These are phyloP conservation scores for Amanita inopinata DNA, from an alignment of 768 basidiomycete species.

Conservation along the genomic window DNA sequence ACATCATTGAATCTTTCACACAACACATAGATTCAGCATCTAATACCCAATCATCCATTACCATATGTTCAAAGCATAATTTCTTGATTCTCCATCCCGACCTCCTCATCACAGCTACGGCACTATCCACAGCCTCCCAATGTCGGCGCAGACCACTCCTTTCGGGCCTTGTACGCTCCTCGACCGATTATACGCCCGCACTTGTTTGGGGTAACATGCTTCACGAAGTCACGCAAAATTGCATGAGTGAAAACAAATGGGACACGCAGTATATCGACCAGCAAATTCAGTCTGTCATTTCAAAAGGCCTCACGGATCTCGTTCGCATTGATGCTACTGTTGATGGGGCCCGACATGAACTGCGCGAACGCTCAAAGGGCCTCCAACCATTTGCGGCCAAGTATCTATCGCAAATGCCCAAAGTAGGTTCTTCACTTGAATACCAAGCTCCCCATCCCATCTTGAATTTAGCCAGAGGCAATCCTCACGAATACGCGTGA, in stretches of 20 bases:
- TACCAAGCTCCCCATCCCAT: not conserved
- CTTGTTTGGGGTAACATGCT: conserved; percentile 90
- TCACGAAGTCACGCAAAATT: conserved; percentile 84
- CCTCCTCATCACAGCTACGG: conserved; percentile 81
- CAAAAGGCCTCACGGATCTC: conserved; percentile 47
- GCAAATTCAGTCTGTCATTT: conserved; percentile 46
- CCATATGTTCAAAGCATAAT: conserved; percentile 7
- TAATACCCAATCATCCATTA: conserved; percentile 33
- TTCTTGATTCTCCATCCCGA: conserved; percentile 54
- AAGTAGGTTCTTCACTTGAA: conserved; percentile 29
- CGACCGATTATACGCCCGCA: conserved; percentile 51
- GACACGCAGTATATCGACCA: conserved; percentile 51
- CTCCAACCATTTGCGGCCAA: conserved; percentile 52
- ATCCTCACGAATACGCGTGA: conserved; percentile 61
- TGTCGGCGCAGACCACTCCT: conserved; percentile 87
- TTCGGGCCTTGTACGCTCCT: conserved; percentile 47
- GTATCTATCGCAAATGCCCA: conserved; percentile 57
- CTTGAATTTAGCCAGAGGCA: conserved; percentile 41
- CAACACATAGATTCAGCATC: conserved; percentile 23
- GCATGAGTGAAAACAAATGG: conserved; percentile 55
- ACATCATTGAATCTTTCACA: conserved; percentile 49
- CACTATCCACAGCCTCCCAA: conserved; percentile 72
- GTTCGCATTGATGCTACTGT: conserved; percentile 48
- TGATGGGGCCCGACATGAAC: conserved; percentile 57
- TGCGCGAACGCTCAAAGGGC: conserved; percentile 53